Evolutionary conservation across 129 eudicot species (phyloP).

Genomic region (Gnaphalium uliginosum): DNA sequence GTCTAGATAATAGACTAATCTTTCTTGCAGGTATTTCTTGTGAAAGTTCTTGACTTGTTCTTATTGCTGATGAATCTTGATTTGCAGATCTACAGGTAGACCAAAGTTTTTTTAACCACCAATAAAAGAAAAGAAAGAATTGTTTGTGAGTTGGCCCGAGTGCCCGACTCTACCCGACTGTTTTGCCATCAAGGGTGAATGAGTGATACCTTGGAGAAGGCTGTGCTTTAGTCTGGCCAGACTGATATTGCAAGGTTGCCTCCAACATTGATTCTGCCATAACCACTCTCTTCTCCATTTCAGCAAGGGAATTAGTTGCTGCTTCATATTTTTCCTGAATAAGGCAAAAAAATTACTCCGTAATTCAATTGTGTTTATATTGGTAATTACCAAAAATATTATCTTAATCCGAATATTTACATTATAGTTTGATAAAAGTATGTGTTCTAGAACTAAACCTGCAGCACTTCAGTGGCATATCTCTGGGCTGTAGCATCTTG

Average conservation of each 20-base stretch:
- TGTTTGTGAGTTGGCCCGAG: not conserved
- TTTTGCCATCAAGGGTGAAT: not conserved
- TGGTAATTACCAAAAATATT: constrained; percentile 1
- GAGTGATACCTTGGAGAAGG: constrained; percentile 78
- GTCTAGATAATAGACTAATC: constrained; percentile 77
- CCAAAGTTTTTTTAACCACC: constrained; percentile 3
- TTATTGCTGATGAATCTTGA: constrained; percentile 47
- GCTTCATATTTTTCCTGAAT: constrained; percentile 77
- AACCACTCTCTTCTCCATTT: constrained; percentile 86
- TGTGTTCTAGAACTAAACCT: constrained; percentile 41
- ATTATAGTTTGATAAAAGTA: not conserved
- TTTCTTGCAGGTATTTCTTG: constrained; percentile 69
- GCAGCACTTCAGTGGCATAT: constrained; percentile 79
- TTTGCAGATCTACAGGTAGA: constrained; percentile 32
- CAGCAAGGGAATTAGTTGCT: constrained; percentile 70
- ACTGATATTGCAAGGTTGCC: constrained; percentile 97
- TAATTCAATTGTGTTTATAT: not conserved
- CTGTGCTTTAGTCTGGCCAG: constrained; percentile 72
- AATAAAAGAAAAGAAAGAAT: not conserved
- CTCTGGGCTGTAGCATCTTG: constrained; percentile 96
- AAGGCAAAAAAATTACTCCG: not conserved
- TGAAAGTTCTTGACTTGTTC: constrained; percentile 57
- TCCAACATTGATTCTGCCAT: constrained; percentile 99
- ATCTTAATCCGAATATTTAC: not conserved
- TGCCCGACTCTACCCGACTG: not conserved